phyloP scores from a whole-genome alignment of 2,329 filamentous ascomycete genomes.

The Penicillium vulpinum region DNA sequence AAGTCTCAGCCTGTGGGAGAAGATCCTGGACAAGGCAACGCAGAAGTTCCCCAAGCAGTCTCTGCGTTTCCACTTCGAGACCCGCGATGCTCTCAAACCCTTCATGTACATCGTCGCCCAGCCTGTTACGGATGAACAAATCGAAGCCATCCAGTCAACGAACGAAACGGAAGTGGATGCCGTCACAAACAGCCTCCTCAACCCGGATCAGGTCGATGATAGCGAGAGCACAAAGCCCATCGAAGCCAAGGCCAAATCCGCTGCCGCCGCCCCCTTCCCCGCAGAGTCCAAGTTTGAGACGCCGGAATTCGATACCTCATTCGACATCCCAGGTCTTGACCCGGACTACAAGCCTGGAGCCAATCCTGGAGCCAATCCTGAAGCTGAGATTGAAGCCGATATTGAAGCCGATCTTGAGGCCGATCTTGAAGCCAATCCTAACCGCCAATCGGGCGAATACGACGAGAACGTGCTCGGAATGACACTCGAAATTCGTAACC shows the following conservation, averaged over 20 bases:
- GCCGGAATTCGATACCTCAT: neutral
- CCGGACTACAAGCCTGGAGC: neutral
- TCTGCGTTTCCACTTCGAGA: constrained; percentile 79
- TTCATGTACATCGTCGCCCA: constrained; percentile 90
- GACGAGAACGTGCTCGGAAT: constrained; percentile 60
- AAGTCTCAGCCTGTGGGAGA: constrained; percentile 76
- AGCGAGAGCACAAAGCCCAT: constrained; percentile 9
- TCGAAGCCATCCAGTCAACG: constrained; percentile 70
- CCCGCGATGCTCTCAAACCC: constrained; percentile 59
- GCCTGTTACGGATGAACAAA: constrained; percentile 72
- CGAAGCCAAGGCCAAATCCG: neutral
- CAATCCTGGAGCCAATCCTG: neutral
- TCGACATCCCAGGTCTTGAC: neutral
- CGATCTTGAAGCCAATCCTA: neutral
- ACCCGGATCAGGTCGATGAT: constrained; percentile 26
- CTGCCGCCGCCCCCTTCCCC: neutral
- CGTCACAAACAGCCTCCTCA: constrained; percentile 60
- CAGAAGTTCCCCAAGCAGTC: constrained; percentile 71
- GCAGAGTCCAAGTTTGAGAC: neutral
- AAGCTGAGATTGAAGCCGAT: neutral
- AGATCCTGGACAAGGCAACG: constrained; percentile 73
- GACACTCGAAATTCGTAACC: constrained; percentile 70
- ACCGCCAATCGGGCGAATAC: neutral
- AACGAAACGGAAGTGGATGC: constrained; percentile 65
- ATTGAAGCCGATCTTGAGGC: neutral